phyloP scores from a whole-genome alignment of 768 basidiomycete species.

The Cubamyces sp. region DNA sequence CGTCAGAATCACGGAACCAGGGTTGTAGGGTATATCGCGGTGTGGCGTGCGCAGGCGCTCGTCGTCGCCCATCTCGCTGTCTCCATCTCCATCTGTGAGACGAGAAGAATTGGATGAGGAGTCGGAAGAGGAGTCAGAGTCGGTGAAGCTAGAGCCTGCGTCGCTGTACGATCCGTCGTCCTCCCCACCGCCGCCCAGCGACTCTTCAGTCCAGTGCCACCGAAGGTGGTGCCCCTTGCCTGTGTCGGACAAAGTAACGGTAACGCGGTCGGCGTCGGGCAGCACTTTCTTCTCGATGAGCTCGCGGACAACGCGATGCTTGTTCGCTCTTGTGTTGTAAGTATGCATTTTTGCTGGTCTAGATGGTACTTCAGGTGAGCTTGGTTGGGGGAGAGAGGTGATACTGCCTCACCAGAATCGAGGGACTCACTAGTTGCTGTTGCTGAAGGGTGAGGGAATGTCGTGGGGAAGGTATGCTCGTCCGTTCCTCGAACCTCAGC shows the following conservation, averaged over 20 bases:
- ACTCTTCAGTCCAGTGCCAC: slow-evolving; percentile 15
- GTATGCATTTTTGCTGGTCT: slow-evolving; percentile 7
- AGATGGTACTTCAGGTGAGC: not conserved
- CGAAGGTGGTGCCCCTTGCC: slow-evolving; percentile 12
- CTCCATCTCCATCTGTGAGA: slow-evolving; percentile 15
- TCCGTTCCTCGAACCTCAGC: not conserved
- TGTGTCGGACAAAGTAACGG: slow-evolving; percentile 3
- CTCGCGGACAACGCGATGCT: not conserved
- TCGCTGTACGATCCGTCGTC: not conserved
- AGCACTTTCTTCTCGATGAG: not conserved
- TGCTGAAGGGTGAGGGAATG: not conserved
- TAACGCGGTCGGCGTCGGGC: slow-evolving; percentile 2
- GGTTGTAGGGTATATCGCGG: slow-evolving; percentile 11
- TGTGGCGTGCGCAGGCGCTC: slow-evolving; percentile 18
- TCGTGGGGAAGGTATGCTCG: slow-evolving; percentile 8
- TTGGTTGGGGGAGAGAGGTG: too few relatives aligned
- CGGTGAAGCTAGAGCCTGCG: not conserved
- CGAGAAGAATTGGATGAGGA: not conserved
- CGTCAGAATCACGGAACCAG: slow-evolving; percentile 24
- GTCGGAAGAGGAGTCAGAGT: not conserved
- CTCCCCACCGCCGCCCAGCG: not conserved
- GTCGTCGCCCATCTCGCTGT: slow-evolving; percentile 20
- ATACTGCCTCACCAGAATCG: not conserved
- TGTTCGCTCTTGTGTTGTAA: slow-evolving; percentile 1
- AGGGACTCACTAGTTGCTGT: not conserved